Evolutionary conservation across 2,329 filamentous ascomycete species (phyloP).

Genomic region (Colletotrichum liriopes): DNA sequence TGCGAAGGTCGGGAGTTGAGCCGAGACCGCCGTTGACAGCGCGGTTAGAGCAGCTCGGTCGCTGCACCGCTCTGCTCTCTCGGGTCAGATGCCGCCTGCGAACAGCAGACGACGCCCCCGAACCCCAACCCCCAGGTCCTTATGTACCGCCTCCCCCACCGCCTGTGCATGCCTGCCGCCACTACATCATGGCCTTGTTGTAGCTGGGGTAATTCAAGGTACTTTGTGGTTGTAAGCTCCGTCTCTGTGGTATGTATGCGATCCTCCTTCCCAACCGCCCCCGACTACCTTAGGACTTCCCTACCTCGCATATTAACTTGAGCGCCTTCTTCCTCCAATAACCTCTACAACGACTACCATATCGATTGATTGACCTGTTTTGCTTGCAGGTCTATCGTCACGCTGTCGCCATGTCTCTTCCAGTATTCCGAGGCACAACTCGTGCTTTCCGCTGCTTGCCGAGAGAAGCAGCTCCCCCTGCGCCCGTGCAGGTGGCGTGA

Average conservation of each 20-base stretch:
- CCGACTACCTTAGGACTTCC: slow-evolving; percentile 1
- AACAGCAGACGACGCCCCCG: slow-evolving; percentile 4
- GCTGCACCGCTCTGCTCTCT: slow-evolving; percentile 23
- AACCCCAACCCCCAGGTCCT: slow-evolving; percentile 24
- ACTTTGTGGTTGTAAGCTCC: slow-evolving; percentile 17
- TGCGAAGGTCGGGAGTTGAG: slow-evolving; percentile 17
- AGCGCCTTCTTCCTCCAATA: not conserved
- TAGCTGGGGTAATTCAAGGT: slow-evolving; percentile 28
- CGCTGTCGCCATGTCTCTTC: slow-evolving; percentile 61
- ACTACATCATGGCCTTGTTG: slow-evolving; percentile 20
- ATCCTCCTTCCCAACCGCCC: slow-evolving; percentile 10
- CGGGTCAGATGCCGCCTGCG: slow-evolving; percentile 33
- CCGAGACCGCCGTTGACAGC: slow-evolving; percentile 13
- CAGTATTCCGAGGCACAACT: slow-evolving; percentile 64
- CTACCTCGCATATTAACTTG: not conserved
- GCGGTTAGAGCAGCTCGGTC: slow-evolving; percentile 12
- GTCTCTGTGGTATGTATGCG: slow-evolving; percentile 10
- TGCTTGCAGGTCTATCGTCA: not conserved
- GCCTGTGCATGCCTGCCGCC: not conserved
- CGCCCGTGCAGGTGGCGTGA: slow-evolving; percentile 44
- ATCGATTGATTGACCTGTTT: not conserved
- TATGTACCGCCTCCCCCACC: slow-evolving; percentile 35
- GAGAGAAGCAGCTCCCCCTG: slow-evolving; percentile 44
- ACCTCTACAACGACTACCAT: not conserved
- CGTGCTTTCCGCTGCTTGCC: slow-evolving; percentile 62